Percentiles rank a stretch among this genome's conserved stretches.
These are phyloP conservation scores for Gautieria morchelliformis DNA, from an alignment of 768 basidiomycete species.

Conservation along the genomic window DNA sequence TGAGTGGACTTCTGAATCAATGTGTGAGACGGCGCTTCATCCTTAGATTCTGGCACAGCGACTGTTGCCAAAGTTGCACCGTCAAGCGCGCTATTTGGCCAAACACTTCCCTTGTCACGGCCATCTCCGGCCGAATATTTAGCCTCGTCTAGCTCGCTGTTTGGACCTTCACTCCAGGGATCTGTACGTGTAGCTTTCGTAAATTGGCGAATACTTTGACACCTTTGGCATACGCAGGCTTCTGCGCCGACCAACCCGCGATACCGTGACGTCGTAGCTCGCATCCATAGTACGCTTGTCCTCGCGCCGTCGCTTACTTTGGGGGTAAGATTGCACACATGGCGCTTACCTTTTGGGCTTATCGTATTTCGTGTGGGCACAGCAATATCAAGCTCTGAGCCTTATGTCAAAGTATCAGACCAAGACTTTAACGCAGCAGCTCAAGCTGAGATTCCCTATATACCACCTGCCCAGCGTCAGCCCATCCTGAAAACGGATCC, in stretches of 20 bases:
- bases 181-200: background rate
- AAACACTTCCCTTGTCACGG: background rate
- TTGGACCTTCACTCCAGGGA: slow-evolving; percentile 23
- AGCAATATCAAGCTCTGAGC: background rate
- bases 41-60: background rate
- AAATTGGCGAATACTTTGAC: background rate
- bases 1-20: background rate
- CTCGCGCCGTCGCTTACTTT: slow-evolving; percentile 21
- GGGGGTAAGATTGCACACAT: slow-evolving; percentile 10
- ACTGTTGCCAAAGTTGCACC: background rate
- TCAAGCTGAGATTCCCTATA: slow-evolving; percentile 65
- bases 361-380: background rate
- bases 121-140: slow-evolving; percentile 9
- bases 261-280: slow-evolving; percentile 40
- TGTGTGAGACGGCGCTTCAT: slow-evolving; percentile 1
- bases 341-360: slow-evolving; percentile 24
- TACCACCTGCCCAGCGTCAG: slow-evolving; percentile 55
- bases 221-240: background rate
- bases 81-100: slow-evolving; percentile 39
- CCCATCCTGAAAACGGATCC: slow-evolving; percentile 17
- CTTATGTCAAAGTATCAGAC: background rate
- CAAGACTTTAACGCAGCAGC: slow-evolving; percentile 7
- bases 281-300: slow-evolving; percentile 57
- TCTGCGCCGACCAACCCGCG: background rate
- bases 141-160: slow-evolving; percentile 35